These are phyloP conservation scores for Epichloe sp. DNA, from an alignment of 2,329 filamentous ascomycete genomes.

Conservation along the genomic window DNA sequence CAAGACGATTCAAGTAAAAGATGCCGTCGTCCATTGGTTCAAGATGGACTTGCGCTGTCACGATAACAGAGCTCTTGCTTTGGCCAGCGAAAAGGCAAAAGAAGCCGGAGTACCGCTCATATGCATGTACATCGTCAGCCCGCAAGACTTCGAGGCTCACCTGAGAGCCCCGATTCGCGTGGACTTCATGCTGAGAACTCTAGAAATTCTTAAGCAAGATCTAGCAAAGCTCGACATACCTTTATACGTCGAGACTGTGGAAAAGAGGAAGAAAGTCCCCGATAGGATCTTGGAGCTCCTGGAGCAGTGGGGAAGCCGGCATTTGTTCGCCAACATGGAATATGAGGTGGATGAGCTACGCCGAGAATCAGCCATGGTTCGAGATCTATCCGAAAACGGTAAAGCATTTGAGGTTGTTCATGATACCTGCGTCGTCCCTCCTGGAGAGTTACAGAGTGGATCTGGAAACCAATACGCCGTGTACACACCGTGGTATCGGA, in stretches of 20 bases:
- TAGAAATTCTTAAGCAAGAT: slow-evolving; percentile 52
- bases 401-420: slow-evolving; percentile 61
- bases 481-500: slow-evolving; percentile 68
- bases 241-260: slow-evolving; percentile 59
- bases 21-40: slow-evolving; percentile 78
- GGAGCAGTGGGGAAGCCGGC: slow-evolving; percentile 57
- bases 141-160: slow-evolving; percentile 76
- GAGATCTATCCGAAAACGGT: slow-evolving; percentile 44
- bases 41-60: slow-evolving; percentile 62
- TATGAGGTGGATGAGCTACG: slow-evolving; percentile 86
- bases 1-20: slow-evolving; percentile 35
- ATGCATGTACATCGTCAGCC: slow-evolving; percentile 65
- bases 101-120: slow-evolving; percentile 59
- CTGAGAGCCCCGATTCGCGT: slow-evolving; percentile 58
- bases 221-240: slow-evolving; percentile 63
- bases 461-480: slow-evolving; percentile 70
- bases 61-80: slow-evolving; percentile 60
- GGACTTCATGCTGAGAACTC: slow-evolving; percentile 66
- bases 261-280: slow-evolving; percentile 49
- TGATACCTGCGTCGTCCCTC: slow-evolving; percentile 72
- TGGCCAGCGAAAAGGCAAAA: slow-evolving; percentile 53
- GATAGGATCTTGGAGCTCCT: slow-evolving; percentile 50
- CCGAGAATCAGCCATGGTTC: slow-evolving; percentile 56
- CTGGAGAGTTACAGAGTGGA: slow-evolving; percentile 53
- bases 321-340: slow-evolving; percentile 74